phyloP scores from a whole-genome alignment of 345 rosid species.

The Cardamine chenopodiifolia region DNA sequence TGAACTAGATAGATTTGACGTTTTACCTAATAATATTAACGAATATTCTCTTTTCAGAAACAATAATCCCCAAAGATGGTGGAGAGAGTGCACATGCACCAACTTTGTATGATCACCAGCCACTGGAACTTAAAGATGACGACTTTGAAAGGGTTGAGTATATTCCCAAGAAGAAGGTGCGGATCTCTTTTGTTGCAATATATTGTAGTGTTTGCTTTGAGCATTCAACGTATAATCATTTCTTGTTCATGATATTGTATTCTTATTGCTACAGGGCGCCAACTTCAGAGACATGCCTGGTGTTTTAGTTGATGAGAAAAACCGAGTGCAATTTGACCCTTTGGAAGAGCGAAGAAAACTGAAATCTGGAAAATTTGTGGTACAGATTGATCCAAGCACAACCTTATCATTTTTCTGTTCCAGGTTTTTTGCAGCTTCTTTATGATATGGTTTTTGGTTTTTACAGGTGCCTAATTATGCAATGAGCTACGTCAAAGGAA shows the following conservation, averaged over 20 bases:
- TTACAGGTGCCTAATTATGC: constrained; percentile 55
- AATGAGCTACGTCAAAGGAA: constrained; percentile 33
- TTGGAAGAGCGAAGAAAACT: constrained; percentile 40
- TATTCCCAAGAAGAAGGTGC: constrained; percentile 49
- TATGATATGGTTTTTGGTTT: neutral
- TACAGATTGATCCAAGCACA: neutral
- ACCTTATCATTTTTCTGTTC: neutral
- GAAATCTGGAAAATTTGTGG: constrained; percentile 50
- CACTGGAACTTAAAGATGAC: constrained; percentile 32
- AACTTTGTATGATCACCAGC: constrained; percentile 42
- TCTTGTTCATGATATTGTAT: neutral
- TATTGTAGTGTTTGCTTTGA: neutral
- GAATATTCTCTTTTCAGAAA: constrained; percentile 22
- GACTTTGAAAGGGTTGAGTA: constrained; percentile 36
- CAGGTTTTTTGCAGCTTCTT: neutral
- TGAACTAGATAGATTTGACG: neutral
- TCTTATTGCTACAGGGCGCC: constrained; percentile 44
- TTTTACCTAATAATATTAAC: neutral
- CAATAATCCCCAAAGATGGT: neutral
- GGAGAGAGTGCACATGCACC: neutral
- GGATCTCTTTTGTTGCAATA: neutral
- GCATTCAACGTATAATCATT: neutral
- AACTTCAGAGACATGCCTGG: constrained; percentile 50
- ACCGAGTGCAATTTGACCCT: constrained; percentile 39
- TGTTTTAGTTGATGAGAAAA: constrained; percentile 39